A percentile compares a stretch with the other conserved stretches of the same genome.
Evolutionary conservation across 352 stramenopile genomes (phyloP).

Genomic region (Pythium coloratum): DNA sequence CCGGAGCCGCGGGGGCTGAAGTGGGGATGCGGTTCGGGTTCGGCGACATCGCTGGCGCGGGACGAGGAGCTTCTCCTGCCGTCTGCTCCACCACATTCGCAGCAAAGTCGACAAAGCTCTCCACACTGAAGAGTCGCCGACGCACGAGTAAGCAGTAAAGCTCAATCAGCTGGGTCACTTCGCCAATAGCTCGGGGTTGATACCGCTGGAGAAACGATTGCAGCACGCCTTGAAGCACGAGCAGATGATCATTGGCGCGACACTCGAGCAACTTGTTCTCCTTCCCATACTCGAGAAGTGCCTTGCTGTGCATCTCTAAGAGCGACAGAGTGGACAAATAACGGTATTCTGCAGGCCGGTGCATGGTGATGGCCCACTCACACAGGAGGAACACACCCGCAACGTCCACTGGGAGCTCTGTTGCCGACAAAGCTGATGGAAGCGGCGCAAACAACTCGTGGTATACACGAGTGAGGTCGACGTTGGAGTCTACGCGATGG

Average conservation of each 20-base stretch:
- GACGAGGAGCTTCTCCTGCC: conserved; percentile 6
- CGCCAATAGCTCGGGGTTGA: conserved; percentile 72
- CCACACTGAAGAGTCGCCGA: conserved; percentile 67
- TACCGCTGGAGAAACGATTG: conserved; percentile 76
- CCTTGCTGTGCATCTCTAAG: conserved; percentile 81
- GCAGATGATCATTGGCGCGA: conserved; percentile 47
- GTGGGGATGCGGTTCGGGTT: conserved; percentile 17
- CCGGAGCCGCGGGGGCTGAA: conserved; percentile 1
- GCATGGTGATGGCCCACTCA: conserved; percentile 82
- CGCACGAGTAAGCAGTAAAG: conserved; percentile 80
- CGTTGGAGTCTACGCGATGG: conserved; percentile 70
- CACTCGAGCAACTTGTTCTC: conserved; percentile 51
- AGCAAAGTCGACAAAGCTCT: conserved; percentile 74
- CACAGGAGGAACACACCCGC: conserved; percentile 73
- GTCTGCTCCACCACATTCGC: conserved; percentile 49
- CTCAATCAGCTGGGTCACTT: conserved; percentile 81
- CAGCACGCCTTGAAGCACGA: conserved; percentile 75
- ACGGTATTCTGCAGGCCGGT: conserved; percentile 78
- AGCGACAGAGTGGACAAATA: conserved; percentile 78
- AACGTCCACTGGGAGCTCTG: conserved; percentile 66
- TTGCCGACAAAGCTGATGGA: conserved; percentile 36
- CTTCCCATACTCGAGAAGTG: conserved; percentile 58
- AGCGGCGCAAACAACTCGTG: conserved; percentile 66
- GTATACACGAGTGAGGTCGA: conserved; percentile 72
- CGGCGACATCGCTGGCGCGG: conserved; percentile 22